These are phyloP conservation scores for Cercophora sp. DNA, from an alignment of 495 filamentous ascomycete species.

Conservation along the genomic window DNA sequence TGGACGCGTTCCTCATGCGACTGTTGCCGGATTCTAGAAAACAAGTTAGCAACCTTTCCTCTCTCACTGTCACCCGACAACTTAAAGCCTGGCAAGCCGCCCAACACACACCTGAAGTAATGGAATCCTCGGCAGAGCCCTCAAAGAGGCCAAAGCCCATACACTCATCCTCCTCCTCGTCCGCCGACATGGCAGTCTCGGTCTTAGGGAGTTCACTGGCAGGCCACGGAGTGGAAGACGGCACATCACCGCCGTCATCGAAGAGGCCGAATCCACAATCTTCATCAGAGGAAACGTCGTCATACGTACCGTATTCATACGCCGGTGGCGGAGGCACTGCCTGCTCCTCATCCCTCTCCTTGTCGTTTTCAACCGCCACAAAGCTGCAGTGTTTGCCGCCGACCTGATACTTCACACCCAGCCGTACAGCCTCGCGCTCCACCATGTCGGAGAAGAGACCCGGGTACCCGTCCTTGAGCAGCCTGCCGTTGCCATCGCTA, in stretches of 20 bases:
- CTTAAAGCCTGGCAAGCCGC: too few species aligned
- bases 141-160: too few species aligned
- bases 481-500: conserved; percentile 33
- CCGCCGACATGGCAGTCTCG: background rate
- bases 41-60: too few species aligned
- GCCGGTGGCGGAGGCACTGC: background rate
- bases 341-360: conserved; percentile 10
- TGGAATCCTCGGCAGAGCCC: too few species aligned
- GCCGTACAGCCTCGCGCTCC: conserved; percentile 56
- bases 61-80: too few species aligned
- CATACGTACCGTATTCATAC: too few species aligned
- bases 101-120: too few species aligned
- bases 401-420: conserved; percentile 62
- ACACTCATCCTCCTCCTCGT: too few species aligned
- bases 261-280: background rate
- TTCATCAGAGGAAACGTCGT: conserved; percentile 1
- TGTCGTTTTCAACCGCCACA: conserved; percentile 55
- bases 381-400: conserved; percentile 68
- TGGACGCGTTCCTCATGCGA: too few species aligned
- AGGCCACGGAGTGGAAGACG: background rate
- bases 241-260: background rate
- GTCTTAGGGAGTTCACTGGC: background rate
- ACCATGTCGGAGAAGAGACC: conserved; percentile 52
- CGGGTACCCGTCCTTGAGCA: conserved; percentile 46
- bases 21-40: too few species aligned